Conservation (phyloP, 441 rosid species). For the Pelargonium cotyledonis region DNA sequence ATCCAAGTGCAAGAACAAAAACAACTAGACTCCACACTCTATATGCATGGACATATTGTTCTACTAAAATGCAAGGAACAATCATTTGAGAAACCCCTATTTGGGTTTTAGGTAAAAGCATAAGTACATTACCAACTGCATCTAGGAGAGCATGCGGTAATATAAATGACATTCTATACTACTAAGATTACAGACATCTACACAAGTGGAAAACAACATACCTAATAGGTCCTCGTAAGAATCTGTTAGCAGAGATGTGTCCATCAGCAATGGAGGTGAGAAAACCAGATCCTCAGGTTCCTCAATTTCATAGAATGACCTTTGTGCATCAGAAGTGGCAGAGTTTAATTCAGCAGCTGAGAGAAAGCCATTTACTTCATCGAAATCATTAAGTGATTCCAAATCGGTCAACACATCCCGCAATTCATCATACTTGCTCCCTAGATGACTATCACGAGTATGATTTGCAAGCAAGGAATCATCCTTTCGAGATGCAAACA, state of each 20-base stretch:
- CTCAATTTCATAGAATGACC: conserved; percentile 57
- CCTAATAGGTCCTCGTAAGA: conserved; percentile 91
- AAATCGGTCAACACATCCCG: conserved; percentile 53
- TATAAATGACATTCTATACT: background rate
- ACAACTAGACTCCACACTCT: background rate
- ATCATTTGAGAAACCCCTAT: background rate
- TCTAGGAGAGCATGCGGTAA: background rate
- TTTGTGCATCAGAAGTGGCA: conserved; percentile 47
- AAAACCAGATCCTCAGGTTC: conserved; percentile 70
- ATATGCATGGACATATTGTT: background rate
- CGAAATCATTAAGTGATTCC: conserved; percentile 66
- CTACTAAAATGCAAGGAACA: background rate
- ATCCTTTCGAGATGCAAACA: conserved; percentile 46
- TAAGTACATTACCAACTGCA: background rate
- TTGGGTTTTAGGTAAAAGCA: background rate
- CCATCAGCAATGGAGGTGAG: conserved; percentile 91
- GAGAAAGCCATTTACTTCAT: conserved; percentile 66
- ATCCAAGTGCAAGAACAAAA: background rate
- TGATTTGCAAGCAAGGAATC: conserved; percentile 38
- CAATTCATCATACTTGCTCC: conserved; percentile 53
- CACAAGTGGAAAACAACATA: conserved; percentile 29
- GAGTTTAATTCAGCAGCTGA: conserved; percentile 57
- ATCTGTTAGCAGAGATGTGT: conserved; percentile 62
- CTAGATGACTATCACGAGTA: conserved; percentile 35
- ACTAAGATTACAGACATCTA: background rate